Conservation (phyloP, 2,329 filamentous ascomycete genomes). For the Blastomyces silverae region DNA sequence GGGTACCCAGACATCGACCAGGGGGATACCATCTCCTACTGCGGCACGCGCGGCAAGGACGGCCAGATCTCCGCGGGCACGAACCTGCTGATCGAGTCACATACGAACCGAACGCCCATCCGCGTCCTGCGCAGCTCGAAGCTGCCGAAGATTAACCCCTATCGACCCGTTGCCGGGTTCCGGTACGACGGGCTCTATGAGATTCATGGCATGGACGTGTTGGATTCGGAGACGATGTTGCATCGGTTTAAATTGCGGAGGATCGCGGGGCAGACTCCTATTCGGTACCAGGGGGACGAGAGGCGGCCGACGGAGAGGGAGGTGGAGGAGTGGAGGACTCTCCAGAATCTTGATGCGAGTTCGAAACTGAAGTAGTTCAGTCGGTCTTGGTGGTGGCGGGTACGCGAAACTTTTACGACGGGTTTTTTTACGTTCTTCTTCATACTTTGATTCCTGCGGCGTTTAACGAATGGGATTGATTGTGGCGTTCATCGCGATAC, state of each 20-base stretch:
- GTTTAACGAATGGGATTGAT: too few relatives aligned
- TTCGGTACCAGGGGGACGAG: slow-evolving; percentile 41
- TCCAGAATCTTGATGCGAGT: slow-evolving; percentile 13
- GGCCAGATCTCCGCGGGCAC: slow-evolving; percentile 33
- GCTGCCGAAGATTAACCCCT: slow-evolving; percentile 33
- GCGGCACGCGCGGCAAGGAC: slow-evolving; percentile 43
- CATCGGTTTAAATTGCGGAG: slow-evolving; percentile 47
- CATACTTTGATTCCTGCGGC: too few relatives aligned
- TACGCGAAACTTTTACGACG: neutral
- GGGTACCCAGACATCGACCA: slow-evolving; percentile 47
- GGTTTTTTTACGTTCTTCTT: too few relatives aligned
- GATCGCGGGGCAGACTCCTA: slow-evolving; percentile 41
- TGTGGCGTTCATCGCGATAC: too few relatives aligned
- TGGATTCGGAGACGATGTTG: slow-evolving; percentile 39
- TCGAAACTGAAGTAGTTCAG: neutral
- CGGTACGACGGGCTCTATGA: slow-evolving; percentile 54
- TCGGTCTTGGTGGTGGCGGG: too few relatives aligned
- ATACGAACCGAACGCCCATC: slow-evolving; percentile 36
- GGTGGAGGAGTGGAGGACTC: slow-evolving; percentile 19
- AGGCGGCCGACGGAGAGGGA: slow-evolving; percentile 42
- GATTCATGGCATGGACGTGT: slow-evolving; percentile 36
- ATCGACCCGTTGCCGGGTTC: slow-evolving; percentile 45
- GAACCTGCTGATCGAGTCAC: slow-evolving; percentile 38
- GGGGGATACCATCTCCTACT: slow-evolving; percentile 47
- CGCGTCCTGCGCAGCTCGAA: slow-evolving; percentile 46